Percentiles rank a stretch among this genome's conserved stretches.
These are phyloP conservation scores for Diplosphaera chodatii DNA, from an alignment of 139 green algal genomes.

Conservation along the genomic window DNA sequence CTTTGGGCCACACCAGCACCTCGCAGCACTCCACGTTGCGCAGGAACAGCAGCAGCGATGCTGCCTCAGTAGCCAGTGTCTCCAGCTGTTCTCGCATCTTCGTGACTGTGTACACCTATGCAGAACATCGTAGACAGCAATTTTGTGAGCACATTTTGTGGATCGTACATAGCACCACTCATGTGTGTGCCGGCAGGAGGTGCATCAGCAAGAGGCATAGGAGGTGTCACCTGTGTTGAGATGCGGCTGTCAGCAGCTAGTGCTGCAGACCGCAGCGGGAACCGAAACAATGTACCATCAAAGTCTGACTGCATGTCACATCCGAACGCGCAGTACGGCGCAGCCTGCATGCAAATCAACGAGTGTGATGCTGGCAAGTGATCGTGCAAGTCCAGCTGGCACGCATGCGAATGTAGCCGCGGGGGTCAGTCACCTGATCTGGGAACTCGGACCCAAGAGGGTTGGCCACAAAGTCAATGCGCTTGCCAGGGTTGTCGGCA, in stretches of 20 bases:
- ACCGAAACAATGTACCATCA: conserved; percentile 63
- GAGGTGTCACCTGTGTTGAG: conserved; percentile 44
- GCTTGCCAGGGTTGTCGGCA: conserved; percentile 54
- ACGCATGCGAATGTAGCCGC: too few species aligned
- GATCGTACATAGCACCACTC: too few species aligned
- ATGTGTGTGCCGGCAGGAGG: too few species aligned
- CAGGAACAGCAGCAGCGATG: conserved; percentile 55
- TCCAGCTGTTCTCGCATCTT: conserved; percentile 45
- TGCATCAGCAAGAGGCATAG: not conserved
- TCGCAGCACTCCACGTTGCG: conserved; percentile 44
- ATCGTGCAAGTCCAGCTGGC: too few species aligned
- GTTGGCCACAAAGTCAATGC: conserved; percentile 57
- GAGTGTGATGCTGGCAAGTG: too few species aligned
- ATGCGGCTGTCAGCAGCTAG: conserved; percentile 49
- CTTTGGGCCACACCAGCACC: conserved; percentile 33
- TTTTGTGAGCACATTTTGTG: too few species aligned
- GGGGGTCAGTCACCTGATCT: conserved; percentile 57
- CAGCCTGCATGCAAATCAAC: not conserved
- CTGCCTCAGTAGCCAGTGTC: conserved; percentile 39
- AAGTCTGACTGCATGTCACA: conserved; percentile 41
- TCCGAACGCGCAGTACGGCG: conserved; percentile 25
- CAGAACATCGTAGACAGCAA: too few species aligned
- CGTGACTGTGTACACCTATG: conserved; percentile 48
- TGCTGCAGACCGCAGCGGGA: conserved; percentile 48
- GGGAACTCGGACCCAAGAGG: conserved; percentile 8